phyloP scores from a whole-genome alignment of 2,329 filamentous ascomycete genomes.

The Bipolaris zeicola region DNA sequence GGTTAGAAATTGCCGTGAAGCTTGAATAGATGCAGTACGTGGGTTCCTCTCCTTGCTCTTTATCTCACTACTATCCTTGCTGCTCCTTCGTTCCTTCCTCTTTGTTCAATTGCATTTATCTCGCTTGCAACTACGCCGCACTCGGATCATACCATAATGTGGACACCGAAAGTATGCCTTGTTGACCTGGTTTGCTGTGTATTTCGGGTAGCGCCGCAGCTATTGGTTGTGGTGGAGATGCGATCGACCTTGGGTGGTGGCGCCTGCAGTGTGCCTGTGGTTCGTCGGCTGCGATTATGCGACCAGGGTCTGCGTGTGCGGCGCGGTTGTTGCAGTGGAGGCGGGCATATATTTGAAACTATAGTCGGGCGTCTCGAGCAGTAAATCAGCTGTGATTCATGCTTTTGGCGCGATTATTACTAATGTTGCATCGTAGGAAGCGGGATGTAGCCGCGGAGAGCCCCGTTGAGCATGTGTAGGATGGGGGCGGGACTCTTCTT shows the following conservation, averaged over 20 bases:
- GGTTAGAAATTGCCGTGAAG: not conserved
- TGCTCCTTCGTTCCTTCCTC: not conserved
- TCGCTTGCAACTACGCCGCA: constrained; percentile 3
- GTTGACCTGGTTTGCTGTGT: not conserved
- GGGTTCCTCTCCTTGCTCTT: not conserved
- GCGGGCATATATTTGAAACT: constrained; percentile 8
- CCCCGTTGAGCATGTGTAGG: not conserved
- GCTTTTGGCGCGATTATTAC: not conserved
- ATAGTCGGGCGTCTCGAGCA: constrained; percentile 3
- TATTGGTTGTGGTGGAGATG: not conserved
- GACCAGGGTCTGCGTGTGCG: constrained; percentile 7
- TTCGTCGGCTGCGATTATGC: constrained; percentile 6
- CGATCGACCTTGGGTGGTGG: constrained; percentile 4
- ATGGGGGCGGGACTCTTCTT: not conserved
- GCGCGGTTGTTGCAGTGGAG: constrained; percentile 5
- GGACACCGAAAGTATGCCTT: not conserved
- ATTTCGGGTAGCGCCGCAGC: constrained; percentile 6
- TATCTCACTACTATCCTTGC: not conserved
- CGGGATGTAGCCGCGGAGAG: not conserved
- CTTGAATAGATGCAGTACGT: not conserved
- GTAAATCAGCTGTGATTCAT: not conserved
- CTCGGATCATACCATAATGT: not conserved
- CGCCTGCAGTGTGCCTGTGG: constrained; percentile 14
- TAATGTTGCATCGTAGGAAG: not conserved
- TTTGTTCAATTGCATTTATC: not conserved